Conservation (phyloP, 371 early-diverging fungal genomes). For the Smittium mucronatum region DNA sequence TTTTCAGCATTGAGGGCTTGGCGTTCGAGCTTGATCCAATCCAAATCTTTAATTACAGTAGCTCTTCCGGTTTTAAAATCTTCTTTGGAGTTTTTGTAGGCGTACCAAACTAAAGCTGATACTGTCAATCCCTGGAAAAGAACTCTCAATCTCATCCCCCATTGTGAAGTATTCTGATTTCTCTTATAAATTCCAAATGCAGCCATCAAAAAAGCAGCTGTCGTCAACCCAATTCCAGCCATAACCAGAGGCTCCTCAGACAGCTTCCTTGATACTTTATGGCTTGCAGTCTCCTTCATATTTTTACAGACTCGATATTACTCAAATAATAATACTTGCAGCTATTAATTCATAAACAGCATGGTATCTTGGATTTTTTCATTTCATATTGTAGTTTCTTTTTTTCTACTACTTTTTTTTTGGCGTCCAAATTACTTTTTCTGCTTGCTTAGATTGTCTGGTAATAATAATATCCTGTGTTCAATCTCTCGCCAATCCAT, state of each 20-base stretch:
- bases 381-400: too few species aligned
- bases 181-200: not conserved
- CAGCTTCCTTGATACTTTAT: constrained; percentile 3
- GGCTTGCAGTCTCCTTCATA: constrained; percentile 7
- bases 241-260: constrained; percentile 7
- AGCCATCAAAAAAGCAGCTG: constrained; percentile 6
- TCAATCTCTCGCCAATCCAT: too few species aligned
- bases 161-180: not conserved
- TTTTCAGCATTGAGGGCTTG: not conserved
- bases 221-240: constrained; percentile 6
- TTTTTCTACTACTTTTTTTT: too few species aligned
- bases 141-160: constrained; percentile 5
- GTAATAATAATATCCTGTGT: too few species aligned
- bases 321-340: too few species aligned
- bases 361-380: too few species aligned
- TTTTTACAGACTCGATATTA: too few species aligned
- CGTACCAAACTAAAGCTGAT: not conserved
- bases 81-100: constrained; percentile 2
- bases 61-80: not conserved
- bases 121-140: constrained; percentile 12
- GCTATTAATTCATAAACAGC: too few species aligned
- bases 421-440: too few species aligned
- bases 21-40: constrained; percentile 7
- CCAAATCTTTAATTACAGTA: not conserved
- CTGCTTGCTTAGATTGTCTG: too few species aligned